Evolutionary conservation across 75 land plant genomes (phyloP).

Genomic region (Cryptomeria japonica): DNA sequence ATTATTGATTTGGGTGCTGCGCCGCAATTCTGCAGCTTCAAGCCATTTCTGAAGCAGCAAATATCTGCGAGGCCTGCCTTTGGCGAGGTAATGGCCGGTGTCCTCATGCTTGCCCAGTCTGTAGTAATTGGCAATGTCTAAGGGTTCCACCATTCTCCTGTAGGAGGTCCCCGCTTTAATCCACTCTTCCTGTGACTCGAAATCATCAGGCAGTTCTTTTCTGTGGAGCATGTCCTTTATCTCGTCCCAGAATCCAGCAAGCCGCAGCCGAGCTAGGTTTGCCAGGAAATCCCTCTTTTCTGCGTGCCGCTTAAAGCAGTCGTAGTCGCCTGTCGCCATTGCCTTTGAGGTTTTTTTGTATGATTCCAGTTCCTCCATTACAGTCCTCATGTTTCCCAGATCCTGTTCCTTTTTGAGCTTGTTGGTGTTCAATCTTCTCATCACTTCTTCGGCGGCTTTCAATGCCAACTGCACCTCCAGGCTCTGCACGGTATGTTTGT

Average conservation of each 20-base stretch:
- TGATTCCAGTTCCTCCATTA: slow-evolving; percentile 11
- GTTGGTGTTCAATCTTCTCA: slow-evolving; percentile 37
- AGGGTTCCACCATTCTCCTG: slow-evolving; percentile 58
- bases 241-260: slow-evolving; percentile 70
- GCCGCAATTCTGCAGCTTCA: slow-evolving; percentile 2
- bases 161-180: slow-evolving; percentile 45
- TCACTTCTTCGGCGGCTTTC: slow-evolving; percentile 41
- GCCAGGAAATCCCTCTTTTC: slow-evolving; percentile 41
- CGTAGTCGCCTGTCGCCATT: slow-evolving; percentile 47
- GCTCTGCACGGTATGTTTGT: slow-evolving; percentile 22
- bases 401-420: slow-evolving; percentile 23
- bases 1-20: not conserved
- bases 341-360: slow-evolving; percentile 26
- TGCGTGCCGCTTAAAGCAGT: slow-evolving; percentile 43
- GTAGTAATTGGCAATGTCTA: slow-evolving; percentile 79
- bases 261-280: slow-evolving; percentile 50
- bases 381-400: slow-evolving; percentile 19
- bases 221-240: slow-evolving; percentile 51
- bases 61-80: slow-evolving; percentile 57
- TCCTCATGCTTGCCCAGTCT: slow-evolving; percentile 55
- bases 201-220: slow-evolving; percentile 57
- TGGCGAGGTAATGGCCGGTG: slow-evolving; percentile 50
- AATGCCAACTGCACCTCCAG: slow-evolving; percentile 41
- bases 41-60: slow-evolving; percentile 47
- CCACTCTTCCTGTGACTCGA: slow-evolving; percentile 48